Conservation (phyloP, 1,139 yeast species). For the Taphrina communis region DNA sequence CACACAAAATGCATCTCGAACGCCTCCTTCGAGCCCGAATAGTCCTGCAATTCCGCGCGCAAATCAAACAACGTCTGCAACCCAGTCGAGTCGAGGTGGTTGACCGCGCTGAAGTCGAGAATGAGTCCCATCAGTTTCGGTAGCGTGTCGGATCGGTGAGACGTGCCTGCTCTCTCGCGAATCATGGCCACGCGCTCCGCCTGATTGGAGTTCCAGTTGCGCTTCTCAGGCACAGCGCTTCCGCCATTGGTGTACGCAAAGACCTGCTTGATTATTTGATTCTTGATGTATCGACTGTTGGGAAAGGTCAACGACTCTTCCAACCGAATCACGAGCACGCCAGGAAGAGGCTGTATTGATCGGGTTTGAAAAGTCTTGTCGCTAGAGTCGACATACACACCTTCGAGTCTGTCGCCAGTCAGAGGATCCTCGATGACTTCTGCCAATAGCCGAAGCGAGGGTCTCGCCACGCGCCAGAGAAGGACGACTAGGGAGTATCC, state of each 20-base stretch:
- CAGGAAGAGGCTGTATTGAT: conserved; percentile 71
- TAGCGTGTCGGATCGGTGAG: conserved; percentile 56
- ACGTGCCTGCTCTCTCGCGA: conserved; percentile 29
- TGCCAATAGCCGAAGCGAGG: conserved; percentile 50
- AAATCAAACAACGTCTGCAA: conserved; percentile 79
- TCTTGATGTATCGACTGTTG: conserved; percentile 76
- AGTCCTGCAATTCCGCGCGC: conserved; percentile 70
- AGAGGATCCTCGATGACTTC: conserved; percentile 31
- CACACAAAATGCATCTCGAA: conserved; percentile 38
- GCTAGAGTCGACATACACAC: conserved; percentile 30
- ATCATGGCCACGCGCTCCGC: conserved; percentile 19
- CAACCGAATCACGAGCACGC: conserved; percentile 84
- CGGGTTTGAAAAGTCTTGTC: conserved; percentile 17
- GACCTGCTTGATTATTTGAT: conserved; percentile 70
- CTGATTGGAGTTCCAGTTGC: conserved; percentile 26
- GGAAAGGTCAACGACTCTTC: conserved; percentile 82
- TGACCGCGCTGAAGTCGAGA: conserved; percentile 78
- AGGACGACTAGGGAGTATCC: conserved; percentile 80
- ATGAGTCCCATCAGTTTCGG: conserved; percentile 75
- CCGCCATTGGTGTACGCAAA: conserved; percentile 49
- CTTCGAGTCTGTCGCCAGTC: conserved; percentile 12
- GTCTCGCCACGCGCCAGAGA: conserved; percentile 75
- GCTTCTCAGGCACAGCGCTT: not conserved
- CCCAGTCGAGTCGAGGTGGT: conserved; percentile 78
- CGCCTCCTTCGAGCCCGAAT: conserved; percentile 60